Evolutionary conservation across 176 grass and related monocot species (phyloP).

Genomic region (Aegilops longissima): DNA sequence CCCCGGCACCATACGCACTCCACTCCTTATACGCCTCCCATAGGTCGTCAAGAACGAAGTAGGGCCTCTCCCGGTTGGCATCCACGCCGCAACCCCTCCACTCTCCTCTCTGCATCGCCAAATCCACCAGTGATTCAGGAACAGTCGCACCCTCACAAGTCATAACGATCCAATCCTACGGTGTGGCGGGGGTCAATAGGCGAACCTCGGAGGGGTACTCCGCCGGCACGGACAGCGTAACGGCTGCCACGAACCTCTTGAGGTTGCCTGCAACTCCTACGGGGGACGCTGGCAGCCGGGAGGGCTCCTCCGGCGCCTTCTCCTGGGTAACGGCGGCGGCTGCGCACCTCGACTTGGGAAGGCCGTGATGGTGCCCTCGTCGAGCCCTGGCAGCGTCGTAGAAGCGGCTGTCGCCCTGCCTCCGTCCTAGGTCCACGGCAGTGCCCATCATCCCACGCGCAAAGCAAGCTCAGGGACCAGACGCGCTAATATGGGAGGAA

Average conservation of each 20-base stretch:
- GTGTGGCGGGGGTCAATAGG: neutral
- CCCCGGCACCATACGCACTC: slow-evolving; percentile 50
- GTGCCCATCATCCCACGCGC: slow-evolving; percentile 39
- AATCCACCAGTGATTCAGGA: slow-evolving; percentile 6
- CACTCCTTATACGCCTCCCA: slow-evolving; percentile 58
- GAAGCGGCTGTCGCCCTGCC: slow-evolving; percentile 30
- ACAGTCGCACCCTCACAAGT: neutral
- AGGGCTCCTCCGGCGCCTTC: slow-evolving; percentile 11
- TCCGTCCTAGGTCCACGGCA: slow-evolving; percentile 32
- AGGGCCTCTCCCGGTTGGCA: slow-evolving; percentile 1
- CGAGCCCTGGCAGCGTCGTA: slow-evolving; percentile 29
- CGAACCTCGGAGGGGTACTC: slow-evolving; percentile 40
- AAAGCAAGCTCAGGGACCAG: neutral
- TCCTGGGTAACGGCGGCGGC: neutral
- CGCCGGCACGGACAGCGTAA: slow-evolving; percentile 37
- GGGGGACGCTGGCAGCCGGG: neutral
- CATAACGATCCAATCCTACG: neutral
- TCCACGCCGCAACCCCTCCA: slow-evolving; percentile 1
- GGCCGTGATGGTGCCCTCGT: slow-evolving; percentile 28
- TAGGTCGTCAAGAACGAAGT: slow-evolving; percentile 38
- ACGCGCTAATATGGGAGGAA: slow-evolving; percentile 15
- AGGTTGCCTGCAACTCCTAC: slow-evolving; percentile 31
- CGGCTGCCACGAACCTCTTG: slow-evolving; percentile 36
- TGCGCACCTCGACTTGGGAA: neutral
- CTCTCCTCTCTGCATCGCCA: slow-evolving; percentile 25